Base-by-base conservation (phyloP, 306 rosid species). In the Pterocarpus santalinus region DNA sequence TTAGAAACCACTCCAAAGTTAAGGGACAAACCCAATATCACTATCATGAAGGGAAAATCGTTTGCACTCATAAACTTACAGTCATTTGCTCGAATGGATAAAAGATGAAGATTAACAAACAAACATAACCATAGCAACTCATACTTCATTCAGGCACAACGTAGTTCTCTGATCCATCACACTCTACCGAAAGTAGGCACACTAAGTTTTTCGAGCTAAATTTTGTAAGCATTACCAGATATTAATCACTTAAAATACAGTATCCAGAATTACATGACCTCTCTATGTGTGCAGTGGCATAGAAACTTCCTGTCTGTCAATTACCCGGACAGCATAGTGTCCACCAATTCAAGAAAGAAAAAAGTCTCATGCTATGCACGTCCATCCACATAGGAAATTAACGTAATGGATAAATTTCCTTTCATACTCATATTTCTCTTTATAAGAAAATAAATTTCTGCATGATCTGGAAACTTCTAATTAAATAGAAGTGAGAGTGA, bases 401-500 rank as follows among this genome's bases (percentile, higher is more conserved):
- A 46, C 41, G 55, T 46, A 38, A 63, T n/a, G 44, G 61, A 73
- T 11, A 13, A 49, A 80, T 34, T 68, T 80, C 74, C 69, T 33
- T 69, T 75, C 38, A 10, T 34, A 33, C 61, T 72, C 57, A 75
- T 53, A 53, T 15, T 22, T 43, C 56, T 49, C 56, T 39, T 72
- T 16, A 51, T 65, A 46, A 76, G 72, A 72, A 53, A 79, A 51
- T 2, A 35, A 7, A 56, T 34, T 57, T 28, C 46, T 47, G 56
- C 76, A 56, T 36, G 66, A 71, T 47, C 57, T 46, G 7, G 67
- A 55, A 76, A 56, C 8, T 17, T 79, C n/a, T 12, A 46, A 70
- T 56, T 47, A 65, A 51, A 30, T 73, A 80, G 8, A 83, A 66
- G 69, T 55, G 47, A 49, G 80, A 47, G 58, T 15, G n/a, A 69